Evolutionary conservation across 106 monocot genomes (phyloP), one percentile per base, ranked within the genome.

Genomic region (Narthecium ossifragum): DNA sequence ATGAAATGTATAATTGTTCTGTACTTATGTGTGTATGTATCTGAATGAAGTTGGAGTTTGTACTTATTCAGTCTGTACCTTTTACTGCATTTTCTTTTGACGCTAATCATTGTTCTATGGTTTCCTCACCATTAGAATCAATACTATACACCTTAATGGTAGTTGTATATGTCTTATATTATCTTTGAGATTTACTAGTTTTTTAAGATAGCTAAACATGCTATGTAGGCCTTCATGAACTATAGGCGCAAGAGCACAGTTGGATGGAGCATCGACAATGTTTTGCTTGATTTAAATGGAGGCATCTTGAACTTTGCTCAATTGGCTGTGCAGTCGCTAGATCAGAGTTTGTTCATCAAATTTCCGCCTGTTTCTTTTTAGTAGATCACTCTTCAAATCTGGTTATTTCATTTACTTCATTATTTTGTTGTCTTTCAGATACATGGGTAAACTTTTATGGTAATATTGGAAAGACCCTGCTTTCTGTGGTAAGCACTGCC

Each of bases 381-480:
- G n/a, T n/a, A n/a, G n/a, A n/a, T n/a, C n/a, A 18, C 8, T 6
- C 12, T 9, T 43, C 0, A 17, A 43, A 13, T 17, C 11, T 43
- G n/a, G n/a, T n/a, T n/a, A n/a, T 13, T 13, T 13, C 43, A 6
- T 43, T 22, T 18, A 18, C 43, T 43, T 43, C 14, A 43, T 20
- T 13, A 39, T 1, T 23, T 20, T 22, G 0, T 46, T 46, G 45
- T 22, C 26, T 2, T 76, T 50, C 61, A 77, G 77, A 46, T 71
- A 53, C 77, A 37, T 77, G 59, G 70, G 56, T 71, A 36, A 77
- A 77, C 59, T 77, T 77, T 30, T 77, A 77, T 29, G 77, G 77
- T 45, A 77, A 77, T 69, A 71, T 77, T 15, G 77, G 77, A 23
- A 77, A 77, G 56, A 77, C 77, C 31, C 51, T 77, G 45, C 77